Evolutionary conservation across 345 rosid species (phyloP).

Genomic region (Stellera chamaejasme): DNA sequence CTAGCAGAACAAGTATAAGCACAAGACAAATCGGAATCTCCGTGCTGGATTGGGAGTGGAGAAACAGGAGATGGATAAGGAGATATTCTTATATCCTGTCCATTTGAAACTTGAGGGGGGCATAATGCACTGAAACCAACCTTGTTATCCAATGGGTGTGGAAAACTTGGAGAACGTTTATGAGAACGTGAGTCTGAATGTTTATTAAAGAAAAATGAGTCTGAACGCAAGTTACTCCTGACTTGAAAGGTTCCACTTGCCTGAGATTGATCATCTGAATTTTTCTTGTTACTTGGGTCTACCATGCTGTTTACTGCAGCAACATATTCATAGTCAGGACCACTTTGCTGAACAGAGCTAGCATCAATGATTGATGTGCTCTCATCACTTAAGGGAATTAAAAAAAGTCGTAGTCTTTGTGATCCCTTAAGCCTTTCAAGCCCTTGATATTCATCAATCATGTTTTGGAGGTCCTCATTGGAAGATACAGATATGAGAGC

Average conservation of each 20-base stretch:
- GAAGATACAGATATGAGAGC: constrained; percentile 59
- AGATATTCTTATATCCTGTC: constrained; percentile 23
- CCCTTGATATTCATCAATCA: constrained; percentile 57
- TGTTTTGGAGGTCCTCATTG: constrained; percentile 58
- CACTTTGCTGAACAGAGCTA: constrained; percentile 25
- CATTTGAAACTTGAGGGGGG: constrained; percentile 22
- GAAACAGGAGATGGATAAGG: constrained; percentile 33
- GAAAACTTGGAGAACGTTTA: constrained; percentile 17
- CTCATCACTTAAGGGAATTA: constrained; percentile 54
- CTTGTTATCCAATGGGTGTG: constrained; percentile 27
- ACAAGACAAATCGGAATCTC: constrained; percentile 26
- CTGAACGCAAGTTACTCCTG: constrained; percentile 18
- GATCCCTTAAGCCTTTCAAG: constrained; percentile 43
- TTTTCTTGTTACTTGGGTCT: constrained; percentile 30
- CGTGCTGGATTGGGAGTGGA: constrained; percentile 29
- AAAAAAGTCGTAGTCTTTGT: constrained; percentile 48
- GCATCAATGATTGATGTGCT: constrained; percentile 27
- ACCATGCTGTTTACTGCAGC: constrained; percentile 36
- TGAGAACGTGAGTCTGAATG: constrained; percentile 23
- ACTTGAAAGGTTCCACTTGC: constrained; percentile 32
- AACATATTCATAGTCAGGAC: constrained; percentile 36
- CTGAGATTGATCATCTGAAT: constrained; percentile 18
- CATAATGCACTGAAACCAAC: constrained; percentile 21
- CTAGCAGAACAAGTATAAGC: constrained; percentile 24
- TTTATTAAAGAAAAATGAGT: constrained; percentile 18